These are phyloP conservation scores for Phytophthora idaei DNA, from an alignment of 352 stramenopile species.

Conservation along the genomic window DNA sequence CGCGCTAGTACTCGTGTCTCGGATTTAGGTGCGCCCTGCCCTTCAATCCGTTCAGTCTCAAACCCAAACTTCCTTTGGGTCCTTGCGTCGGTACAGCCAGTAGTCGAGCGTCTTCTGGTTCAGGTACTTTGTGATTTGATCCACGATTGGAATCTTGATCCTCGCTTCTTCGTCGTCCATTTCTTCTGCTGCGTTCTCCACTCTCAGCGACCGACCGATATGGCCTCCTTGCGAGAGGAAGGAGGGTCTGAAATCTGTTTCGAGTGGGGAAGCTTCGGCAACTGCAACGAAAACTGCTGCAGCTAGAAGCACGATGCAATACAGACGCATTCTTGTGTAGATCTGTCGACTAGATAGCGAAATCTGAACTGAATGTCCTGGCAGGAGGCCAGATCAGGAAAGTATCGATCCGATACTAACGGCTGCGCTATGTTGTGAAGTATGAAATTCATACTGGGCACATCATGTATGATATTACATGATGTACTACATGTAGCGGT, in stretches of 20 bases:
- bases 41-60: not conserved
- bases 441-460: no score
- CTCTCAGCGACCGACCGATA: not conserved
- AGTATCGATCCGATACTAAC: not conserved
- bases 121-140: conserved; percentile 11
- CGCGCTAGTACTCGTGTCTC: not conserved
- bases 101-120: conserved; percentile 15
- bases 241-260: not conserved
- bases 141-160: conserved; percentile 5
- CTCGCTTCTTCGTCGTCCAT: not conserved
- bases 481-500: no score
- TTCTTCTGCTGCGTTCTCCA: not conserved
- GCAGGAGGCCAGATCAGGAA: no score
- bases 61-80: not conserved
- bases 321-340: no score
- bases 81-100: conserved; percentile 1
- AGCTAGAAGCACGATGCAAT: not conserved
- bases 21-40: not conserved
- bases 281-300: not conserved
- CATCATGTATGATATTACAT: no score
- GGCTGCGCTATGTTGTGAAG: no score
- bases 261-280: not conserved
- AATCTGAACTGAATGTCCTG: no score
- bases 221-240: not conserved
- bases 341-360: no score